Percentiles rank a stretch among this genome's conserved stretches.
Conservation (phyloP, 345 rosid genomes). For the Eucalyptus fibrosa region DNA sequence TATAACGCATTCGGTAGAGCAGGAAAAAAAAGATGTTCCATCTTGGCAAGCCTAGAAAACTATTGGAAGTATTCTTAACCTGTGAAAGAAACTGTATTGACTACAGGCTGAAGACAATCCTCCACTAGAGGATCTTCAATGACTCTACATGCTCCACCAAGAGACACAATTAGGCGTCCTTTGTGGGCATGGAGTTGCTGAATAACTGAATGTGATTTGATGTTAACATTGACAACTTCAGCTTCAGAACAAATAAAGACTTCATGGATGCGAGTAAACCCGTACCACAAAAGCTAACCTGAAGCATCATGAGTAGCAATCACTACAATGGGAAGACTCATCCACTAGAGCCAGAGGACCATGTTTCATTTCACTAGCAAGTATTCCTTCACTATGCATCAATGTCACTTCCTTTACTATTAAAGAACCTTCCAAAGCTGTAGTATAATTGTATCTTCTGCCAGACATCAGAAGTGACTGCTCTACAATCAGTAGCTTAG, state of each 20-base stretch:
- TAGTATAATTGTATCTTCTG: too few species aligned
- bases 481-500: too few species aligned
- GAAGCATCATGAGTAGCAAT: too few species aligned
- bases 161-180: conserved; percentile 76
- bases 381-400: too few species aligned
- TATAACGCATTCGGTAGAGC: neutral
- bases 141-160: conserved; percentile 55
- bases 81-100: conserved; percentile 68
- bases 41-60: neutral
- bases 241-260: too few species aligned
- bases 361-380: too few species aligned
- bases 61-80: conserved; percentile 13
- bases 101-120: conserved; percentile 91
- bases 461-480: rapidly evolving
- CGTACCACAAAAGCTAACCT: rapidly evolving
- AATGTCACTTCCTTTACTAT: too few species aligned
- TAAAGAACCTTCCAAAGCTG: too few species aligned
- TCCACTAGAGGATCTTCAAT: conserved; percentile 86
- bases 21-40: neutral
- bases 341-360: too few species aligned
- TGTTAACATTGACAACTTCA: conserved; percentile 7
- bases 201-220: conserved; percentile 88
- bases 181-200: conserved; percentile 94
- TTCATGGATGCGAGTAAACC: too few species aligned
- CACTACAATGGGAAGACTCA: too few species aligned